Percentiles rank a stretch among this genome's conserved stretches.
These are phyloP conservation scores for Sclerotinia nivalis DNA, from an alignment of 2,329 filamentous ascomycete genomes.

Conservation along the genomic window DNA sequence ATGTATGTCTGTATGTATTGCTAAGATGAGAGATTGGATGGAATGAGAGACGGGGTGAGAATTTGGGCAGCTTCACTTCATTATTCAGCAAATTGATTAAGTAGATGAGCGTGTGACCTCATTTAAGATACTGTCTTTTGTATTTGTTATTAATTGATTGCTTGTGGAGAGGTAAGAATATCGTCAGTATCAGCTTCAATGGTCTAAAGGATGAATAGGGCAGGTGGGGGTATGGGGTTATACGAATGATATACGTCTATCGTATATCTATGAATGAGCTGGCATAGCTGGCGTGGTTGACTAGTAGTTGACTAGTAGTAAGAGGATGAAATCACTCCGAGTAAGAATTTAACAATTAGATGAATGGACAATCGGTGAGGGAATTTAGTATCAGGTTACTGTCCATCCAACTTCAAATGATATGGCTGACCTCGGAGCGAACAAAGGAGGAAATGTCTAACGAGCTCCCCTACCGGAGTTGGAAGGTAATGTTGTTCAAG, in stretches of 20 bases:
- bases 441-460: background rate
- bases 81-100: background rate
- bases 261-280: slow-evolving; percentile 5
- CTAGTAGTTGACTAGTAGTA: too few relatives aligned
- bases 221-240: slow-evolving; percentile 6
- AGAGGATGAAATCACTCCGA: background rate
- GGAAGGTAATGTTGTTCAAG: background rate
- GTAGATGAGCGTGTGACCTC: slow-evolving; percentile 6
- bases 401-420: background rate
- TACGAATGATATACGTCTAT: slow-evolving; percentile 2
- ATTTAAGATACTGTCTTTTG: background rate
- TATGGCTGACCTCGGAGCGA: background rate
- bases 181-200: background rate
- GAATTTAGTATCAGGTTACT: background rate
- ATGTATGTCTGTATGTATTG: background rate
- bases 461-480: background rate
- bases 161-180: background rate
- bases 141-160: slow-evolving; percentile 8
- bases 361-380: background rate
- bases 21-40: background rate
- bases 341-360: background rate
- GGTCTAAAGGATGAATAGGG: background rate
- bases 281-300: background rate
- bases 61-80: background rate
- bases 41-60: slow-evolving; percentile 1